Conservation (phyloP, 129 eudicot genomes). For the Helichrysum umbraculigerum region DNA sequence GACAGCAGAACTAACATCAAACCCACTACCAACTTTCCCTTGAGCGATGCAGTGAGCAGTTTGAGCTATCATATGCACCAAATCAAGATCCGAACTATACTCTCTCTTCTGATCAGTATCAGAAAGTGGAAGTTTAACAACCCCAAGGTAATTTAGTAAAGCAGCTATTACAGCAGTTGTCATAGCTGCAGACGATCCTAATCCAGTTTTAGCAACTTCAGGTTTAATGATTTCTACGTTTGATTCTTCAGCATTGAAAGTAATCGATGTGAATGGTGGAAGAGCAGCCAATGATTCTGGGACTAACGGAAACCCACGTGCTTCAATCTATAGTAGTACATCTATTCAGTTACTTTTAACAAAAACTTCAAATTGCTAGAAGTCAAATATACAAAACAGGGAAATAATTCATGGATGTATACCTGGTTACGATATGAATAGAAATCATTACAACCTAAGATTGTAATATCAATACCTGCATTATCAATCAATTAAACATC, state of each 20-base stretch:
- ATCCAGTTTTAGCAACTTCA: slow-evolving; percentile 95
- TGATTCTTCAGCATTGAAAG: slow-evolving; percentile 66
- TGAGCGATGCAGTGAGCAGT: slow-evolving; percentile 92
- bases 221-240: slow-evolving; percentile 59
- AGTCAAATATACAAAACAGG: slow-evolving; percentile 3
- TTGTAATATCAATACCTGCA: slow-evolving; percentile 94
- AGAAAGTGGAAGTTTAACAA: slow-evolving; percentile 48
- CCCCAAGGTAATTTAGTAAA: slow-evolving; percentile 71
- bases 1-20: slow-evolving; percentile 89
- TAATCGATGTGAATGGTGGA: slow-evolving; percentile 68
- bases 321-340: slow-evolving; percentile 59
- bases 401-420: not conserved
- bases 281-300: slow-evolving; percentile 79
- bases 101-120: slow-evolving; percentile 34
- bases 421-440: slow-evolving; percentile 92
- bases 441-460: slow-evolving; percentile 84
- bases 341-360: not conserved
- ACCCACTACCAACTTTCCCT: slow-evolving; percentile 96
- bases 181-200: slow-evolving; percentile 97
- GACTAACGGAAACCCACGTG: slow-evolving; percentile 70
- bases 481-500: slow-evolving; percentile 31
- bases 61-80: slow-evolving; percentile 84
- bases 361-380: not conserved
- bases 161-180: slow-evolving; percentile 92
- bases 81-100: slow-evolving; percentile 47